Evolutionary conservation across 768 basidiomycete species (phyloP).

Genomic region (Mycena floridula): DNA sequence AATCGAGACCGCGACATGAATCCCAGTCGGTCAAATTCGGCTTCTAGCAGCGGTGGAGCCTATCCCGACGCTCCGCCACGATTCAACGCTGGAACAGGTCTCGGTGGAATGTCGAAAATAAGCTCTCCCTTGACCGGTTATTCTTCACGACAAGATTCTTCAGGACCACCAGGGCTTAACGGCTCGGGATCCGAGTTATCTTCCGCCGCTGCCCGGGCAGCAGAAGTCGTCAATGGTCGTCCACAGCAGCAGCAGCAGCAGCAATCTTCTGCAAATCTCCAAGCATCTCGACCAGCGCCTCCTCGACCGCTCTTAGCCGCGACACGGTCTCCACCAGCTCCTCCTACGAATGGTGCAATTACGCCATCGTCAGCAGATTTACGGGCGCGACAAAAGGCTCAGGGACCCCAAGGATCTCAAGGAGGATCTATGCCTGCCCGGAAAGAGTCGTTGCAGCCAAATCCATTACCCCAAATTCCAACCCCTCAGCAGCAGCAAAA

Average conservation of each 20-base stretch:
- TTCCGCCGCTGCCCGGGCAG: slow-evolving; percentile 47
- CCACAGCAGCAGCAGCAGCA: slow-evolving; percentile 3
- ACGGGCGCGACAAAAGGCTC: slow-evolving; percentile 55
- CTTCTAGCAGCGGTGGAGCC: slow-evolving; percentile 6
- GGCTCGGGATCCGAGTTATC: slow-evolving; percentile 26
- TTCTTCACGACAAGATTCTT: slow-evolving; percentile 39
- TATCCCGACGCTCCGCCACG: slow-evolving; percentile 51
- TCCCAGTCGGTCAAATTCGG: slow-evolving; percentile 15
- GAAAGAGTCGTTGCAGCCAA: slow-evolving; percentile 32
- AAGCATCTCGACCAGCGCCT: slow-evolving; percentile 62
- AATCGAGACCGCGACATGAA: slow-evolving; percentile 17
- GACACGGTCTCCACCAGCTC: slow-evolving; percentile 46
- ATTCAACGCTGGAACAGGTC: slow-evolving; percentile 88
- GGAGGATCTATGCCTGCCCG: slow-evolving; percentile 32
- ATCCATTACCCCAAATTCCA: not conserved
- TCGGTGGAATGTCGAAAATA: slow-evolving; percentile 64
- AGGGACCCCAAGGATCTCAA: slow-evolving; percentile 36
- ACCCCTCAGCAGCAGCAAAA: slow-evolving; percentile 19
- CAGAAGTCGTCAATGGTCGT: slow-evolving; percentile 53
- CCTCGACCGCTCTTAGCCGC: slow-evolving; percentile 58
- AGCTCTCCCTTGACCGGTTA: slow-evolving; percentile 22
- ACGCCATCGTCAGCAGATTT: slow-evolving; percentile 63
- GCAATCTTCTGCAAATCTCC: slow-evolving; percentile 25
- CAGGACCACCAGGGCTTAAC: too few species aligned
- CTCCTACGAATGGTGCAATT: slow-evolving; percentile 29